Evolutionary conservation across 2,329 filamentous ascomycete species (phyloP), one percentile per base, ranked within the genome.

Genomic region (Penicillium sp.): DNA sequence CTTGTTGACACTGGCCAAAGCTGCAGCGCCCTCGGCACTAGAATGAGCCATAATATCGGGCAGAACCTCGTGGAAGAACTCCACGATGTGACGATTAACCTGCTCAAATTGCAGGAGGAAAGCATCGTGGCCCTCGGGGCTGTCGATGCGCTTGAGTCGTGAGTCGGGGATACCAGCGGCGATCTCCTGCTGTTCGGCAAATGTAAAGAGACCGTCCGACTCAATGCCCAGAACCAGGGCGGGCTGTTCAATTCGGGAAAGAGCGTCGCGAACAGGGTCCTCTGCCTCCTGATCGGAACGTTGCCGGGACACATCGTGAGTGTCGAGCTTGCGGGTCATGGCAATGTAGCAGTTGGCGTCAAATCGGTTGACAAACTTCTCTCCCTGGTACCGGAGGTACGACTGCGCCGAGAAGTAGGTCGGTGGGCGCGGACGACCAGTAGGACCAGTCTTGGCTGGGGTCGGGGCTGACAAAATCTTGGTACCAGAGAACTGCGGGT

Each of bases 331-430:
- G 63, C 93, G 87, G 4, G 93, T 97, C 71, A 98, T 96, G 59
- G 93, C 91, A 60, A 98, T 97, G 75, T 98, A 98, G 75, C 93
- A 98, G 70, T 98, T 98, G 63, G 90, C 89, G 71, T 98, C 93
- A 69, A 97, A 98, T 8, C 93, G 87, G 70, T 88, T 90, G 62
- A 97, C 93, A 63, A 98, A 98, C 71, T 98, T 98, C 62, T 86
- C 82, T 48, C 90, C 92, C 72, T 98, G 93, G 71, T 98, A 98
- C 18, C 93, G 87, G 38, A 98, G 81, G 71, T 98, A 98, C 0
- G 91, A 96, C 69, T 98, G 93, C 0, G 93, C 93, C 0, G 93
- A 97, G 72, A 97, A 98, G 72, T 96, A 96, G n/a, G 89, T 93
- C 6, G 84, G 83, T 0, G 82, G 81, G 6, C 69, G 67, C 49